Evolutionary conservation across 163 green algal genomes (phyloP).

Genomic region (Chlamydomonas reinhardtii): DNA sequence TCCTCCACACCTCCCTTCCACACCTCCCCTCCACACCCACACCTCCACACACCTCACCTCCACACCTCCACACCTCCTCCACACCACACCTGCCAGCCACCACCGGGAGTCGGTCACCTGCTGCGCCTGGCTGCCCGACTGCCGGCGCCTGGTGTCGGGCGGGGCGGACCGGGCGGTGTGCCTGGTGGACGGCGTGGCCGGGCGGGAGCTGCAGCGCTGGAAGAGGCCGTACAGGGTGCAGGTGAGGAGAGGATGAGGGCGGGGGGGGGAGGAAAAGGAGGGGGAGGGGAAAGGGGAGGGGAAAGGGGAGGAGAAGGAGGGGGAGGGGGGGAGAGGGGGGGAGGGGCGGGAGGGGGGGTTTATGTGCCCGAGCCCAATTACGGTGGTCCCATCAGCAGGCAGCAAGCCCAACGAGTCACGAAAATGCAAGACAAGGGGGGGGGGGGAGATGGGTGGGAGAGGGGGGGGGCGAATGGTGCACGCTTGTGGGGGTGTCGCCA

Average conservation of each 20-base stretch:
- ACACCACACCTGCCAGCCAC: slow-evolving; percentile 66
- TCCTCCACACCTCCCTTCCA: neutral
- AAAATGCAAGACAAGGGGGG: no score
- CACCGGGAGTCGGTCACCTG: slow-evolving; percentile 80
- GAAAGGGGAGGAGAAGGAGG: neutral
- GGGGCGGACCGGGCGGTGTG: slow-evolving; percentile 66
- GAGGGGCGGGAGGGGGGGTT: neutral
- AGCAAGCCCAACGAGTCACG: no score
- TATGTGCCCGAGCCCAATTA: neutral
- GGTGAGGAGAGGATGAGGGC: neutral
- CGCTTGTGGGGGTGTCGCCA: no score
- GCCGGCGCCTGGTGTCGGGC: slow-evolving; percentile 79
- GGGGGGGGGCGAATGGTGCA: no score
- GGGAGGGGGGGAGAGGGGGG: neutral
- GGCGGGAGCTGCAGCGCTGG: slow-evolving; percentile 59
- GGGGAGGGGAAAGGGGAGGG: neutral
- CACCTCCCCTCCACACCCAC: neutral
- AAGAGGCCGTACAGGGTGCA: slow-evolving; percentile 71
- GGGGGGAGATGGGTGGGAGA: no score
- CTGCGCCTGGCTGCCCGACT: slow-evolving; percentile 85
- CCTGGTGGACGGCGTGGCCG: slow-evolving; percentile 53
- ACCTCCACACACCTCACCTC: neutral
- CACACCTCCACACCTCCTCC: neutral
- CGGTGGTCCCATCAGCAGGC: no score
- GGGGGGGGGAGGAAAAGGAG: neutral